Evolutionary conservation across 1,284 basidiomycete genomes (phyloP).

Genomic region (Pseudozyma flocculosa): DNA sequence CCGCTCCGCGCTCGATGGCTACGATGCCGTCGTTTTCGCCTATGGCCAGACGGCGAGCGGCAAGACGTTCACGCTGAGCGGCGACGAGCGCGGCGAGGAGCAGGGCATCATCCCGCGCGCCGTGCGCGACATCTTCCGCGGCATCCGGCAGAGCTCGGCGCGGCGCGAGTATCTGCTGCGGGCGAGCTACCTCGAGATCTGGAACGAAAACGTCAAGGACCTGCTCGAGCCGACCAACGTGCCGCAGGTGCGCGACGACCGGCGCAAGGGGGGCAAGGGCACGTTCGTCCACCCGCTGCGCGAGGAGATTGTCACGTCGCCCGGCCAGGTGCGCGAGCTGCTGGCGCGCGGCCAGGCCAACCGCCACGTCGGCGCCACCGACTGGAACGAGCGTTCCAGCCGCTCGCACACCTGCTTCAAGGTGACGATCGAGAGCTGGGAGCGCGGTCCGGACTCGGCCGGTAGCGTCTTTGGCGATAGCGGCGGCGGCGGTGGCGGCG

Average conservation of each 20-base stretch:
- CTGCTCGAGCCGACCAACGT: conserved; percentile 73
- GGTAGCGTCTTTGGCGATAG: background rate
- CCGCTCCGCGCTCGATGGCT: conserved; percentile 49
- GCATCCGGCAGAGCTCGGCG: conserved; percentile 57
- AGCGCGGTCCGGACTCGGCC: conserved; percentile 6
- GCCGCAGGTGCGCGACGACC: conserved; percentile 49
- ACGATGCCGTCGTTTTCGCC: conserved; percentile 50
- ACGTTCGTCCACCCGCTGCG: conserved; percentile 70
- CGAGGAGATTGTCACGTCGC: conserved; percentile 86
- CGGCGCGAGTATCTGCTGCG: conserved; percentile 84
- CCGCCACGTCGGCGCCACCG: conserved; percentile 86
- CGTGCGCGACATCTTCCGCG: conserved; percentile 56
- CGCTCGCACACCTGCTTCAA: conserved; percentile 77
- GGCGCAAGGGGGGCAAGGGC: conserved; percentile 34
- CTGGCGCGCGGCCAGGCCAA: conserved; percentile 82
- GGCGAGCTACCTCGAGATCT: conserved; percentile 90
- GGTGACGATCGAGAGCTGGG: conserved; percentile 59
- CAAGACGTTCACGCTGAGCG: conserved; percentile 43
- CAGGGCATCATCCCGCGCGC: conserved; percentile 51
- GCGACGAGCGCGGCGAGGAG: conserved; percentile 60
- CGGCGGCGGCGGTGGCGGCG: background rate
- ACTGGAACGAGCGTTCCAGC: conserved; percentile 94
- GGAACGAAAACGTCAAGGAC: conserved; percentile 91
- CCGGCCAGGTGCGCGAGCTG: conserved; percentile 81
- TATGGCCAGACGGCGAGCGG: conserved; percentile 59